A percentile compares a stretch with the other conserved stretches of the same genome.
Evolutionary conservation across 345 rosid genomes (phyloP).

Genomic region (Citrus glauca): DNA sequence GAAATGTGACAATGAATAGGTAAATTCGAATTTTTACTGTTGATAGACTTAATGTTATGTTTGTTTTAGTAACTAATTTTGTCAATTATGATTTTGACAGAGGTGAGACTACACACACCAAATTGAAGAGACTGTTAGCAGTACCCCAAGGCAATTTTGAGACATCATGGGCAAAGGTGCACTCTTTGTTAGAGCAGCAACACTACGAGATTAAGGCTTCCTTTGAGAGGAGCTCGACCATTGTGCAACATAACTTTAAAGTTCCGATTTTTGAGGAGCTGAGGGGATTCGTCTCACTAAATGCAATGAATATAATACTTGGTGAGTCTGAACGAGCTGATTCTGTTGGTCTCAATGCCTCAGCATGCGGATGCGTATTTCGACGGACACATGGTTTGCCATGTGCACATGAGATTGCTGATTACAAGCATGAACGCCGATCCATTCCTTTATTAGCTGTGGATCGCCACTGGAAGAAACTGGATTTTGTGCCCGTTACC

Average conservation of each 20-base stretch:
- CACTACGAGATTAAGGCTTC: slow-evolving; percentile 14
- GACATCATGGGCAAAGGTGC: slow-evolving; percentile 5
- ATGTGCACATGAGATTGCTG: slow-evolving; percentile 20
- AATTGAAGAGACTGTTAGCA: slow-evolving; percentile 14
- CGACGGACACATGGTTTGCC: slow-evolving; percentile 17
- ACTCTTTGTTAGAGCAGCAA: slow-evolving; percentile 12
- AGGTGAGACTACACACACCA: slow-evolving; percentile 13
- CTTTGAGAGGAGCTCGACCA: slow-evolving; percentile 12
- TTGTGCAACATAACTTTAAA: slow-evolving; percentile 15
- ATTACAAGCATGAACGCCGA: slow-evolving; percentile 2
- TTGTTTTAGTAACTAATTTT: neutral
- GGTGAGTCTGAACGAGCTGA: slow-evolving; percentile 10
- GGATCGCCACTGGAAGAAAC: slow-evolving; percentile 15
- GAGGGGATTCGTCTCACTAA: slow-evolving; percentile 10
- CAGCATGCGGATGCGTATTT: slow-evolving; percentile 13
- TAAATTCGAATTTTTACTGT: neutral
- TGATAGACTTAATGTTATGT: neutral
- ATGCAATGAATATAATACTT: slow-evolving; percentile 11
- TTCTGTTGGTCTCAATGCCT: neutral
- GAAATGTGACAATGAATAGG: slow-evolving; percentile 15
- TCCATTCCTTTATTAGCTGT: slow-evolving; percentile 11
- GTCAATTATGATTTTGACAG: neutral
- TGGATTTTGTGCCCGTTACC: slow-evolving; percentile 7
- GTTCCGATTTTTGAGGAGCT: slow-evolving; percentile 9
- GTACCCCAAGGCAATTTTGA: slow-evolving; percentile 9